Conservation (phyloP, 2,329 filamentous ascomycete species). For the Colletotrichum sp. region DNA sequence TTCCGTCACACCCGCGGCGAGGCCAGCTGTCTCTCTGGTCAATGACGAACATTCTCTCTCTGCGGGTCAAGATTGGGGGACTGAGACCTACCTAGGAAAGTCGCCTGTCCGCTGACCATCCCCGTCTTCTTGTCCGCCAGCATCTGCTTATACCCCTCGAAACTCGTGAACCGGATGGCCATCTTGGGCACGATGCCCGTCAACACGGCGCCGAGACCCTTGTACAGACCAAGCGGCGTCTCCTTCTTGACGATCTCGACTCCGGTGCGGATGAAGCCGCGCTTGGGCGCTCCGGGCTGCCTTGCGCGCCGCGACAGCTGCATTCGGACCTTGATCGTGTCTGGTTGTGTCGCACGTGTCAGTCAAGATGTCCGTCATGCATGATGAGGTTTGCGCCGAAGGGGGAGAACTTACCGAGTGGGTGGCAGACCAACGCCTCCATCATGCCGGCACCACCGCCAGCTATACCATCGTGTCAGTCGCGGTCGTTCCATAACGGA, state of each 20-base stretch:
- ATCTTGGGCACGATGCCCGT: conserved; percentile 99
- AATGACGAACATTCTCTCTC: not conserved
- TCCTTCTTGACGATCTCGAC: conserved; percentile 86
- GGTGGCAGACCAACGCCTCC: conserved; percentile 96
- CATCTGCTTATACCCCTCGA: conserved; percentile 91
- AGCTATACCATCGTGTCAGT: conserved; percentile 56
- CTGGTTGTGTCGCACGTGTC: conserved; percentile 43
- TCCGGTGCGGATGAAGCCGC: conserved; percentile 88
- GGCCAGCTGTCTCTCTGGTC: conserved; percentile 64
- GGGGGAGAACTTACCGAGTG: conserved; percentile 70
- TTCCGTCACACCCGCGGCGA: conserved; percentile 93
- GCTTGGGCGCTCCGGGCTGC: conserved; percentile 81
- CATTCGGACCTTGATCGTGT: conserved; percentile 99
- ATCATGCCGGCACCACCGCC: conserved; percentile 99
- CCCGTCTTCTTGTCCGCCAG: conserved; percentile 74
- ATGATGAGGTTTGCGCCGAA: not conserved
- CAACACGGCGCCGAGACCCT: conserved; percentile 94
- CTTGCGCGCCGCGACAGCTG: conserved; percentile 89
- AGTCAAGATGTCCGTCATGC: not conserved
- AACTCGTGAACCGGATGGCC: conserved; percentile 98
- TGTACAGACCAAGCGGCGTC: conserved; percentile 93
- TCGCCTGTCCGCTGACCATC: conserved; percentile 71
- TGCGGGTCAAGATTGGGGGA: rapidly evolving
- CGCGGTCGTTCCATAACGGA: not conserved
- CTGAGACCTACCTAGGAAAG: conserved; percentile 51